Conservation (phyloP, 2,329 filamentous ascomycete genomes). For the Aureobasidium melanogenum region DNA sequence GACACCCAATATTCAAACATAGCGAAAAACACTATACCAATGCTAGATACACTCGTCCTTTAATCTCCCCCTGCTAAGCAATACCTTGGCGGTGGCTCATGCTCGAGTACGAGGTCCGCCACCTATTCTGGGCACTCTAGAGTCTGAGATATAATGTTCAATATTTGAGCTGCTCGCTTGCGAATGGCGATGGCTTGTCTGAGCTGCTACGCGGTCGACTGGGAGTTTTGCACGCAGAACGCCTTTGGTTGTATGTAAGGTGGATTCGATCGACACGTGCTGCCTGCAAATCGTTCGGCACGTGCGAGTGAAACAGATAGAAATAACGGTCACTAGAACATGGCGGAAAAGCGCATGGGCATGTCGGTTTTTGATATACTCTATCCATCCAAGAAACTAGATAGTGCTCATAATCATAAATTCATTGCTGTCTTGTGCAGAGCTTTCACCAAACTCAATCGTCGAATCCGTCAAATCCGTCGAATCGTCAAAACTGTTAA, state of each 20-base stretch:
- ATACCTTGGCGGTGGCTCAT: neutral
- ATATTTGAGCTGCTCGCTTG: neutral
- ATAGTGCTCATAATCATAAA: neutral
- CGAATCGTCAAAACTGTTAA: neutral
- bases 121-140: neutral
- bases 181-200: neutral
- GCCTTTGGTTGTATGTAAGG: neutral
- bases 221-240: neutral
- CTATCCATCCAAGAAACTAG: too few species aligned
- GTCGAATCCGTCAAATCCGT: neutral
- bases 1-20: neutral
- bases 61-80: neutral
- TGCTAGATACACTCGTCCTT: neutral
- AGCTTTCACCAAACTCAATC: neutral
- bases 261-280: neutral
- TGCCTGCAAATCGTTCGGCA: neutral
- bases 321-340: neutral
- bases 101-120: neutral
- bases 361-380: neutral
- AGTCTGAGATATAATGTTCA: neutral
- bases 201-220: neutral
- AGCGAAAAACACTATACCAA: neutral
- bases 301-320: neutral
- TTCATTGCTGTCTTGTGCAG: neutral
- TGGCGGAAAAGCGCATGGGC: neutral